Percentiles rank a stretch among this genome's conserved stretches.
These are phyloP conservation scores for Pigoraptor vietnamica DNA, from an alignment of 78 protist species.

Conservation along the genomic window DNA sequence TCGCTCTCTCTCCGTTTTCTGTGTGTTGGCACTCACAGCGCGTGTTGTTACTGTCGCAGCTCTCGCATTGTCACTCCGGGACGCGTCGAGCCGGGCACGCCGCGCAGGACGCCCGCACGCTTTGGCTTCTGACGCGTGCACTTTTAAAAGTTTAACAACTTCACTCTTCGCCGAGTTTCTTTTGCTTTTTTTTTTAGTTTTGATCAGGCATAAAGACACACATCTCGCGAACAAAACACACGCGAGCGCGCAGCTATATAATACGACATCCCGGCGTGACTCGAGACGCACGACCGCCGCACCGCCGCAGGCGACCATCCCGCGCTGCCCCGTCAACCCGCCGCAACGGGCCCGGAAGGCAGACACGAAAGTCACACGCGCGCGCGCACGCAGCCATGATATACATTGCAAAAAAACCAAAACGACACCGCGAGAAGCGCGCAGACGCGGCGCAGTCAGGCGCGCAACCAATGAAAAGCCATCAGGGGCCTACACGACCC, in stretches of 20 bases:
- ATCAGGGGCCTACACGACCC: too few species aligned
- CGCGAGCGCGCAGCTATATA: background rate
- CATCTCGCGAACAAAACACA: background rate
- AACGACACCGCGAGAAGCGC: too few species aligned
- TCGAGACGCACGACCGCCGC: too few species aligned
- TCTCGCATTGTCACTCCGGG: constrained; percentile 14
- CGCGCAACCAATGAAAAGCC: too few species aligned
- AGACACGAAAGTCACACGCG: too few species aligned
- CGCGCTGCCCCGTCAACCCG: too few species aligned
- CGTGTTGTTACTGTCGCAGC: background rate
- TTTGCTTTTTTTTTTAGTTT: background rate
- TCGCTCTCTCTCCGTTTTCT: background rate
- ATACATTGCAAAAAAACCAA: too few species aligned
- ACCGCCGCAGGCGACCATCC: too few species aligned
- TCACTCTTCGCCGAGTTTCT: background rate
- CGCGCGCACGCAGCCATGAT: too few species aligned
- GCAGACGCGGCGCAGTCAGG: too few species aligned
- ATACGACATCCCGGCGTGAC: background rate
- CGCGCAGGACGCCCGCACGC: background rate
- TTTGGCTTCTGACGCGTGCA: background rate
- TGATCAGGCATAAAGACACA: background rate
- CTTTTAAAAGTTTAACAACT: background rate
- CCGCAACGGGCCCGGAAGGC: too few species aligned
- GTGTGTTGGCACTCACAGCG: background rate
- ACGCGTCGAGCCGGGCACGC: constrained; percentile 1